Percentiles rank a stretch among this genome's conserved stretches.
Evolutionary conservation across 2,329 filamentous ascomycete species (phyloP).

Genomic region (Aspergillus candidus): DNA sequence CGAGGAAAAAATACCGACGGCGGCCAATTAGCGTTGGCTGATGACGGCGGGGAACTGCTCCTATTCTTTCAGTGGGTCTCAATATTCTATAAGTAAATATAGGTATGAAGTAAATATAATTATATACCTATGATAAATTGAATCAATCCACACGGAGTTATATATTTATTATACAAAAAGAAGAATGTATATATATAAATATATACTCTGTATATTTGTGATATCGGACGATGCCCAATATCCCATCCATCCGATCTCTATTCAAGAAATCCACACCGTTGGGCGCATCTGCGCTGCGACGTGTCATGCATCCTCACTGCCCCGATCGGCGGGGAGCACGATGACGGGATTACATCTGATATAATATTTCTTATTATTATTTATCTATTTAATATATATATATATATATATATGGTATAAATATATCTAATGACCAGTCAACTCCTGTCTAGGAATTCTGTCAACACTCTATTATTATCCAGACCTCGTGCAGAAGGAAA

Average conservation of each 20-base stretch:
- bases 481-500: too few species aligned
- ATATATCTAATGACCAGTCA: too few species aligned
- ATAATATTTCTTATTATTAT: too few species aligned
- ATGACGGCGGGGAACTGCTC: background rate
- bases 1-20: slow-evolving; percentile 2
- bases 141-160: too few species aligned
- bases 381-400: too few species aligned
- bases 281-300: slow-evolving; percentile 7
- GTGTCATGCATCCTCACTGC: slow-evolving; percentile 4
- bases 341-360: too few species aligned
- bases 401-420: too few species aligned
- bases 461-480: too few species aligned
- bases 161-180: background rate
- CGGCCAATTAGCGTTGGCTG: slow-evolving; percentile 12
- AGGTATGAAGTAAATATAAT: too few species aligned
- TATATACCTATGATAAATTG: too few species aligned
- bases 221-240: background rate
- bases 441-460: too few species aligned
- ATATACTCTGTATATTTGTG: background rate
- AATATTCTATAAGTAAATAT: background rate
- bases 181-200: background rate
- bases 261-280: background rate
- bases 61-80: background rate
- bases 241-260: too few species aligned
- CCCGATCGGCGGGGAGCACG: background rate